Evolutionary conservation across 179 eudicot genomes (phyloP).

Genomic region (Carnegiea gigantea): DNA sequence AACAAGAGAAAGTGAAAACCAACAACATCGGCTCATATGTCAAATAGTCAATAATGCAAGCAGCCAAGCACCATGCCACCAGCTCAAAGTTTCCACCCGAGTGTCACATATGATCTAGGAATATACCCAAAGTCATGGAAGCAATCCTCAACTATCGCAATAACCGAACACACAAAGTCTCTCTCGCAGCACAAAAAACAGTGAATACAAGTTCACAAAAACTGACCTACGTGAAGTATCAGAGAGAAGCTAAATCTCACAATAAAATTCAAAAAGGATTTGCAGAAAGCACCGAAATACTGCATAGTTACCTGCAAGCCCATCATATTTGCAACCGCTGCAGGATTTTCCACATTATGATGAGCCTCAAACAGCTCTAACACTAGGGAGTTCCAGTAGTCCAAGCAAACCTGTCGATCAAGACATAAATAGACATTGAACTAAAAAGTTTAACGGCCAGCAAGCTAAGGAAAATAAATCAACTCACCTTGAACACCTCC

Average conservation of each 20-base stretch:
- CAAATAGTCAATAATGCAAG: background rate
- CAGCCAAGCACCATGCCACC: background rate
- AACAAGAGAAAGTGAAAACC: background rate
- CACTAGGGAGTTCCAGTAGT: constrained; percentile 92
- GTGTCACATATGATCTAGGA: background rate
- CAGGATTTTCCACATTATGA: constrained; percentile 79
- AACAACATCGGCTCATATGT: background rate
- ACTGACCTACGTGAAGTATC: background rate
- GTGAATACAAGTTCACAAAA: background rate
- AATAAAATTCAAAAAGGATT: background rate
- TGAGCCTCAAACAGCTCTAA: constrained; percentile 81
- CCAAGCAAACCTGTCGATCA: constrained; percentile 82
- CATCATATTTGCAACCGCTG: constrained; percentile 75
- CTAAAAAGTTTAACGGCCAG: background rate
- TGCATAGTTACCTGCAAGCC: constrained; percentile 66
- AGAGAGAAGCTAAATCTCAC: background rate
- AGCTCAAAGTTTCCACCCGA: background rate
- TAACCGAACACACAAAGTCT: background rate
- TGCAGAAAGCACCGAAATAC: background rate
- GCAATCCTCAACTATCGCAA: background rate
- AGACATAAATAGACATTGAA: constrained; percentile 5
- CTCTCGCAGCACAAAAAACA: background rate
- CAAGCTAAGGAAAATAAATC: too few species aligned
- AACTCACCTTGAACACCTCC: constrained; percentile 89
- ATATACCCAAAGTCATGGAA: background rate